Conservation (phyloP, 176 grass and related monocot genomes). For the Lolium multiflorum region DNA sequence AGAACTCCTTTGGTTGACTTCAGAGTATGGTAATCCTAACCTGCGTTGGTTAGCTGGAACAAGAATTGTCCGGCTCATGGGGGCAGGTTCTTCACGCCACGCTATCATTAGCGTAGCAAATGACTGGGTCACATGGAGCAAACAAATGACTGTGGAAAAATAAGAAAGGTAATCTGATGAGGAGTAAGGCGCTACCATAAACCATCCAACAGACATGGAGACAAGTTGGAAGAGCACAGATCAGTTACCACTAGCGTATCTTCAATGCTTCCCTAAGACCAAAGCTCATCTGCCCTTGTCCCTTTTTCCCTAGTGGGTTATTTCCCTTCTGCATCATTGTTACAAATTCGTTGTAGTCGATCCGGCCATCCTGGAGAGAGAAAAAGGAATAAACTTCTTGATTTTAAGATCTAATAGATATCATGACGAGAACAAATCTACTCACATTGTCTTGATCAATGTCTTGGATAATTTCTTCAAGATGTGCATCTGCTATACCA, state of each 20-base stretch:
- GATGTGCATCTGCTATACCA: conserved; percentile 74
- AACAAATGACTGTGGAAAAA: not conserved
- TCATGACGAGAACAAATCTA: conserved; percentile 20
- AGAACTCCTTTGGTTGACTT: not conserved
- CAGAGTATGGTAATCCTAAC: not conserved
- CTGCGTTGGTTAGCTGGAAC: conserved; percentile 21
- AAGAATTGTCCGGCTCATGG: not conserved
- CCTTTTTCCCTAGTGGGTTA: conserved; percentile 75
- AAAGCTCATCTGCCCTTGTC: conserved; percentile 62
- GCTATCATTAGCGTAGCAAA: conserved; percentile 2
- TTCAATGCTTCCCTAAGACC: conserved; percentile 96
- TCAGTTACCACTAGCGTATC: conserved; percentile 63
- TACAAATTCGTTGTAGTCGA: conserved; percentile 96
- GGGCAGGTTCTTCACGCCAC: not conserved
- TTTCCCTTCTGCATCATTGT: conserved; percentile 98
- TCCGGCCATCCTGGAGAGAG: conserved; percentile 84
- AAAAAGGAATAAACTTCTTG: conserved; percentile 22
- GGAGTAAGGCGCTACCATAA: not conserved
- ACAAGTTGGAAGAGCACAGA: conserved; percentile 6
- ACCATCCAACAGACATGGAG: conserved; percentile 8
- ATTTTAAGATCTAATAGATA: conserved; percentile 26
- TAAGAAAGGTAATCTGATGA: not conserved
- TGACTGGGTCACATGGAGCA: not conserved
- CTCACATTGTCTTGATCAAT: conserved; percentile 97
- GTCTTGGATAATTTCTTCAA: conserved; percentile 90